These are phyloP conservation scores for Aspergillus bombycis DNA, from an alignment of 2,329 filamentous ascomycete species.

Conservation along the genomic window DNA sequence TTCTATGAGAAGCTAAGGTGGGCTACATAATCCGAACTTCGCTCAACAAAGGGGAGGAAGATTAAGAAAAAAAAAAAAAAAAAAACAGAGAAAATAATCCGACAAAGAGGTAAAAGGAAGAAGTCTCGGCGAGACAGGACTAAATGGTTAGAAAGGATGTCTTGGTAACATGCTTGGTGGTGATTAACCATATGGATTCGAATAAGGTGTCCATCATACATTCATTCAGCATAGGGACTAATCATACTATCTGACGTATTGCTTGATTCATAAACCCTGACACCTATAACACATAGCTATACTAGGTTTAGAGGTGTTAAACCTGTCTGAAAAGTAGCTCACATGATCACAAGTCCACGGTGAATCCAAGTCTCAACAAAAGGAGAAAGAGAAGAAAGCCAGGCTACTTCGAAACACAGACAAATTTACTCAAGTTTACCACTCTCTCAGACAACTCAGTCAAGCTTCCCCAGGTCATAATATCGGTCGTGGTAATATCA, in stretches of 20 bases:
- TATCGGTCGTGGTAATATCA: not conserved
- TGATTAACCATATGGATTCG: not conserved
- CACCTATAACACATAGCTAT: not conserved
- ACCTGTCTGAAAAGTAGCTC: not conserved
- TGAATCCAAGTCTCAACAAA: not conserved
- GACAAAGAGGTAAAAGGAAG: not conserved
- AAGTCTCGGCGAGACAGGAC: not conserved
- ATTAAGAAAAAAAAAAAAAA: too few relatives aligned
- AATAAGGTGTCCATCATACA: not conserved
- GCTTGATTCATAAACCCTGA: not conserved
- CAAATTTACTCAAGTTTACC: not conserved
- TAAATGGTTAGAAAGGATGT: not conserved
- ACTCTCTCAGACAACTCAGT: not conserved
- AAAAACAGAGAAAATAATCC: too few relatives aligned
- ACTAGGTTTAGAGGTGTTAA: not conserved
- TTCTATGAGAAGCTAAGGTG: not conserved
- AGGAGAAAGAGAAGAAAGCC: not conserved
- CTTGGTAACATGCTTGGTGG: not conserved
- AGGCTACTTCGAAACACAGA: not conserved
- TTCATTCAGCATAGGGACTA: too few relatives aligned
- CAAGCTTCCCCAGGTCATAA: not conserved
- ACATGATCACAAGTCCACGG: not conserved
- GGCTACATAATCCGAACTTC: not conserved
- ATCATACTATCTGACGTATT: not conserved
- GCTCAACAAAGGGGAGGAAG: not conserved